These are phyloP conservation scores for Castanospermum australe DNA, from an alignment of 306 rosid genomes.

Conservation along the genomic window DNA sequence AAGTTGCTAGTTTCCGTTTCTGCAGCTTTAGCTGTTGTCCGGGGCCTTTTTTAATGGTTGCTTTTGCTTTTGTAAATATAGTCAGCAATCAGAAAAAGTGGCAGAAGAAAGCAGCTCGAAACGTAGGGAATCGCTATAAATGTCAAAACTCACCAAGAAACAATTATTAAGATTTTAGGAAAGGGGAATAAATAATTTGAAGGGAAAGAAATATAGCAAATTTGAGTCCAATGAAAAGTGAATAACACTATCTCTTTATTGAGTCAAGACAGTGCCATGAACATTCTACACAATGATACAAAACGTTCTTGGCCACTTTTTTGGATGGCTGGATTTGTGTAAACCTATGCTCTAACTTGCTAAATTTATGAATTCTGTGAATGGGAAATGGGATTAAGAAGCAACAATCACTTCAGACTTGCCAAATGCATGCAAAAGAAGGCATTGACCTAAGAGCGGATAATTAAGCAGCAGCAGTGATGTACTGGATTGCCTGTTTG, in stretches of 20 bases:
- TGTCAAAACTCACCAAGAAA: too few relatives aligned
- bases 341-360: background rate
- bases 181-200: too few relatives aligned
- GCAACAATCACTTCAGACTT: constrained; percentile 21
- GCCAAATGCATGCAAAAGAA: constrained; percentile 7
- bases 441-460: constrained; percentile 5
- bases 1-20: too few relatives aligned
- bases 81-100: too few relatives aligned
- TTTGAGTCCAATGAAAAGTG: too few relatives aligned
- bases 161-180: too few relatives aligned
- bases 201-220: too few relatives aligned
- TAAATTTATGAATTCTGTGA: constrained; percentile 14
- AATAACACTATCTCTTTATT: constrained; percentile 9
- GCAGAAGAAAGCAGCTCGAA: too few relatives aligned
- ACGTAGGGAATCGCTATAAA: too few relatives aligned
- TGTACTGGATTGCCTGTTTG: constrained; percentile 92
- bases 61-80: too few relatives aligned
- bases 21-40: too few relatives aligned
- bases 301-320: background rate
- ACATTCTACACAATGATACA: constrained; percentile 22
- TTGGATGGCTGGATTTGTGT: constrained; percentile 4
- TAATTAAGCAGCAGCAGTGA: constrained; percentile 71
- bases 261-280: constrained; percentile 15
- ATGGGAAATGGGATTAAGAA: constrained; percentile 15
- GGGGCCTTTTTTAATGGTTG: too few relatives aligned